These are phyloP conservation scores for Jaltomata sinuosa DNA, from an alignment of 257 asterid species.

Conservation along the genomic window DNA sequence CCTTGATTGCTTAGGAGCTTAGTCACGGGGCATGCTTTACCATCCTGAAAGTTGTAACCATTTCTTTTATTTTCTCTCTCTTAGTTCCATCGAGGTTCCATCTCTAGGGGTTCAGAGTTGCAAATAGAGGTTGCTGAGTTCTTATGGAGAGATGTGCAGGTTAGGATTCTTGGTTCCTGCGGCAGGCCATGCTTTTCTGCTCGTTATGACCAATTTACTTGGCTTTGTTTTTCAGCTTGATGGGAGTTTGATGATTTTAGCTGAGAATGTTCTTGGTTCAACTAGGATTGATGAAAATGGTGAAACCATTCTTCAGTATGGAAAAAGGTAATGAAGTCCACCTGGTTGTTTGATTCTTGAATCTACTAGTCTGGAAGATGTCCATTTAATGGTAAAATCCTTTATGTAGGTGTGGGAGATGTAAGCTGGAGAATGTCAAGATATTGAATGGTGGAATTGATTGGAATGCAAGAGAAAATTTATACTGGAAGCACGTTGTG, in stretches of 20 bases:
- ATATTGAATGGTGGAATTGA: slow-evolving; percentile 74
- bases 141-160: slow-evolving; percentile 90
- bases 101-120: slow-evolving; percentile 81
- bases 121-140: slow-evolving; percentile 91
- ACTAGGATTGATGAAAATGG: slow-evolving; percentile 28
- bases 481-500: slow-evolving; percentile 95
- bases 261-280: slow-evolving; percentile 81
- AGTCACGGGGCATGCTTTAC: background rate
- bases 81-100: slow-evolving; percentile 83
- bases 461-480: slow-evolving; percentile 68
- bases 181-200: slow-evolving; percentile 4
- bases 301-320: slow-evolving; percentile 70
- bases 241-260: slow-evolving; percentile 78
- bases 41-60: slow-evolving; percentile 6
- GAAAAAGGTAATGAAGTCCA: slow-evolving; percentile 52
- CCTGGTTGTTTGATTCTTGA: background rate
- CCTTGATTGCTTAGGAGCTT: background rate
- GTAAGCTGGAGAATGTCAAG: slow-evolving; percentile 72
- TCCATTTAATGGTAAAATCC: slow-evolving; percentile 6
- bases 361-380: slow-evolving; percentile 5
- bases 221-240: slow-evolving; percentile 55
- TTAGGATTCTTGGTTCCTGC: slow-evolving; percentile 17
- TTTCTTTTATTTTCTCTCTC: slow-evolving; percentile 15
- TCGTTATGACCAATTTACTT: slow-evolving; percentile 17
- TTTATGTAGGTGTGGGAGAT: slow-evolving; percentile 67